A percentile compares a stretch with the other conserved stretches of the same genome.
These are phyloP conservation scores for Paramyrothecium roridum DNA, from an alignment of 2,329 filamentous ascomycete genomes.

Conservation along the genomic window DNA sequence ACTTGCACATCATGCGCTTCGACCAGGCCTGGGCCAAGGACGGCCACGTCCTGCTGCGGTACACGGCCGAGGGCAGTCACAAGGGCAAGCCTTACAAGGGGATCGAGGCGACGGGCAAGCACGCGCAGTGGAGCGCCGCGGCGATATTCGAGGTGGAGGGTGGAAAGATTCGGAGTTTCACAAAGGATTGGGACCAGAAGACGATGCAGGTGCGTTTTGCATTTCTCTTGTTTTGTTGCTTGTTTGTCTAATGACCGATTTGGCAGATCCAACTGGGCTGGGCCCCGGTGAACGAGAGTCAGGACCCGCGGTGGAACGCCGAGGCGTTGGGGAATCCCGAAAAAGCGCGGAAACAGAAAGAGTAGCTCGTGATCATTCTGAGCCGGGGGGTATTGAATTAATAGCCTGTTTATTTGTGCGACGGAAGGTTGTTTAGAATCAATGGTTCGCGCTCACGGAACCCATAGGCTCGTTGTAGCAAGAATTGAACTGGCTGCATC, in stretches of 20 bases:
- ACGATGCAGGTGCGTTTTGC: constrained; percentile 7
- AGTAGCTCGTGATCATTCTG: not conserved
- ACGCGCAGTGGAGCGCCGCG: constrained; percentile 13
- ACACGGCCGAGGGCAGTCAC: constrained; percentile 17
- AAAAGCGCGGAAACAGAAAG: constrained; percentile 4
- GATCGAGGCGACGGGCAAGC: constrained; percentile 11
- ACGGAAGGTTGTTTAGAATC: too few relatives aligned
- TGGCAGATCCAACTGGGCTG: constrained; percentile 17
- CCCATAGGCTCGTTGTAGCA: too few relatives aligned
- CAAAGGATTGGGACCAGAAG: constrained; percentile 12
- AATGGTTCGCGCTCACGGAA: too few relatives aligned
- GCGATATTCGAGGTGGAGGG: constrained; percentile 19
- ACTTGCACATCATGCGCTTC: constrained; percentile 16
- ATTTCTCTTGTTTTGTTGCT: not conserved
- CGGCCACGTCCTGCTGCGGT: constrained; percentile 17
- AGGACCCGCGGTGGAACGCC: constrained; percentile 17
- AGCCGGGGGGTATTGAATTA: too few relatives aligned
- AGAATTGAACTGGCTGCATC: too few relatives aligned
- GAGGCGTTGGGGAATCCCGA: constrained; percentile 10
- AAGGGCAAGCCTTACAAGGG: constrained; percentile 17
- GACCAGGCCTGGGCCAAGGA: constrained; percentile 18
- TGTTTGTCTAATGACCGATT: not conserved
- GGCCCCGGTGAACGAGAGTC: constrained; percentile 15
- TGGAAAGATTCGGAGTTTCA: constrained; percentile 10
- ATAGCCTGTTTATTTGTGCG: too few relatives aligned